Evolutionary conservation across 2,329 filamentous ascomycete genomes (phyloP).

Genomic region (Pseudogymnoascus destructans): DNA sequence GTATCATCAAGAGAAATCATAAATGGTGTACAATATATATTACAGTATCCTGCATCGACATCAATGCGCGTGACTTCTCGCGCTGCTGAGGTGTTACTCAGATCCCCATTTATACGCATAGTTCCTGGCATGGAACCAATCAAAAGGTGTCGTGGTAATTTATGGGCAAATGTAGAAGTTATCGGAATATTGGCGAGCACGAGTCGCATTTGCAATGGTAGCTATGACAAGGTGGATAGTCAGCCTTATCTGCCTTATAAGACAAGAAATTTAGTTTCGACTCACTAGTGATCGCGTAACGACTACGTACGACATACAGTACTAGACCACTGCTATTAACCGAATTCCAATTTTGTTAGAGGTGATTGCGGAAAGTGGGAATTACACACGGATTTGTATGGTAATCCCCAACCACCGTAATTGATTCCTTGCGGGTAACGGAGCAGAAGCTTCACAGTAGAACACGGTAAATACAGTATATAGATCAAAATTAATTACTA

Average conservation of each 20-base stretch:
- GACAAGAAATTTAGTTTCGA: background rate
- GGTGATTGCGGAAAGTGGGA: too few relatives aligned
- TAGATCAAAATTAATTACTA: too few relatives aligned
- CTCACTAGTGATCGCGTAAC: background rate
- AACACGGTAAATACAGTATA: too few relatives aligned
- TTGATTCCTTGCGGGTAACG: too few relatives aligned
- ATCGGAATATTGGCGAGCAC: background rate
- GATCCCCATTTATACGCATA: conserved; percentile 20
- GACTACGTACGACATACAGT: background rate
- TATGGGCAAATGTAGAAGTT: background rate
- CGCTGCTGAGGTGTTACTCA: conserved; percentile 26
- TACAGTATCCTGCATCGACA: conserved; percentile 21
- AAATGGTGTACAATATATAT: too few relatives aligned
- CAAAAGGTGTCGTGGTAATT: background rate
- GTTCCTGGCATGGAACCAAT: background rate
- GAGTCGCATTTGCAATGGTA: background rate
- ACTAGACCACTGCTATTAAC: too few relatives aligned
- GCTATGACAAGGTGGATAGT: background rate
- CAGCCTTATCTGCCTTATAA: background rate
- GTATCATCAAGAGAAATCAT: too few relatives aligned
- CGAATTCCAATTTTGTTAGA: too few relatives aligned
- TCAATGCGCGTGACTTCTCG: conserved; percentile 15
- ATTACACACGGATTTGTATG: too few relatives aligned
- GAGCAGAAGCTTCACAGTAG: too few relatives aligned
- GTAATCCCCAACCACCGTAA: too few relatives aligned